Conservation (phyloP, 768 basidiomycete species). For the Harrya chromipes region DNA sequence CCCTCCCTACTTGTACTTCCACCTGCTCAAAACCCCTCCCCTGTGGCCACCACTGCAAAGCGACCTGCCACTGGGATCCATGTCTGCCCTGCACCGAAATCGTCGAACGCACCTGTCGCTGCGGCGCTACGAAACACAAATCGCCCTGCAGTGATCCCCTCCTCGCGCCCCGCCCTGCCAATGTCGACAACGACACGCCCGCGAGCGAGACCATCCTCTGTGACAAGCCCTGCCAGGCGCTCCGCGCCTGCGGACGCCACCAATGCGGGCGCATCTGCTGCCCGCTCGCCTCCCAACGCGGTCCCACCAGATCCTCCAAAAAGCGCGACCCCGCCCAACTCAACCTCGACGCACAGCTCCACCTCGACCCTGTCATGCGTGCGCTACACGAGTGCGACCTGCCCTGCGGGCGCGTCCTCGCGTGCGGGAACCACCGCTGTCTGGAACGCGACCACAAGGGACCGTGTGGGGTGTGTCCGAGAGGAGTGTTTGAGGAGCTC, state of each 20-base stretch:
- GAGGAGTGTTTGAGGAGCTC: conserved; percentile 91
- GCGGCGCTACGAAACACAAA: conserved; percentile 62
- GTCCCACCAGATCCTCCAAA: conserved; percentile 52
- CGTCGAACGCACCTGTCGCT: conserved; percentile 80
- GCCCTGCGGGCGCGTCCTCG: conserved; percentile 67
- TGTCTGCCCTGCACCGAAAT: conserved; percentile 78
- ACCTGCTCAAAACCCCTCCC: conserved; percentile 62
- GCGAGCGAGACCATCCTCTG: conserved; percentile 72
- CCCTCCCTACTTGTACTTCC: conserved; percentile 76
- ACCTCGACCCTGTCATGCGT: conserved; percentile 50
- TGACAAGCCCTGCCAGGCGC: conserved; percentile 70
- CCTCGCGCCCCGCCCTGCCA: conserved; percentile 13
- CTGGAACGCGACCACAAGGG: conserved; percentile 80
- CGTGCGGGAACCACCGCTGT: conserved; percentile 79
- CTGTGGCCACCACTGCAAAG: conserved; percentile 75
- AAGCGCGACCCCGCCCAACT: conserved; percentile 28
- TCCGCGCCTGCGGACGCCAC: conserved; percentile 84
- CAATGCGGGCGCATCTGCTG: conserved; percentile 86
- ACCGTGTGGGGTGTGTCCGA: conserved; percentile 76
- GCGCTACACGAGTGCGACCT: conserved; percentile 85
- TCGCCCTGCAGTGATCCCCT: conserved; percentile 42
- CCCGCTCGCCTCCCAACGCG: conserved; percentile 69
- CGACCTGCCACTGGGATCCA: conserved; percentile 67
- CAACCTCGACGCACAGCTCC: conserved; percentile 22
- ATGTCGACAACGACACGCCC: conserved; percentile 26